These are phyloP conservation scores for Penstemon davidsonii DNA, from an alignment of 257 asterid genomes.

Conservation along the genomic window DNA sequence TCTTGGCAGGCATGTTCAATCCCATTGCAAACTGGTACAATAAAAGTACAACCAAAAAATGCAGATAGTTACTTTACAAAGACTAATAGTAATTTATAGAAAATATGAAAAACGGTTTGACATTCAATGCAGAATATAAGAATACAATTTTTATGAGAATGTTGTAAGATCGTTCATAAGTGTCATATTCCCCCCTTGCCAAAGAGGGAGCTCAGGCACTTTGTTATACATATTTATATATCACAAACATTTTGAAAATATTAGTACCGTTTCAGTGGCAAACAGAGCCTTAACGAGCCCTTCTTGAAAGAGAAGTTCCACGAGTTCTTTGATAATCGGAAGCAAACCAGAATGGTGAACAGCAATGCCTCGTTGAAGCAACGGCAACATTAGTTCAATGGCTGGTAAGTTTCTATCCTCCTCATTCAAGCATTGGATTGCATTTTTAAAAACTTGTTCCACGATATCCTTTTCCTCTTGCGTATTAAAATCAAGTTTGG, in stretches of 20 bases:
- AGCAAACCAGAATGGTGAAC: slow-evolving; percentile 99
- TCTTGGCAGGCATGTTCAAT: slow-evolving; percentile 99
- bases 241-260: slow-evolving; percentile 7
- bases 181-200: neutral
- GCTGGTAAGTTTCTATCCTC: slow-evolving; percentile 98
- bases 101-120: neutral
- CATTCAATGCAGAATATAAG: slow-evolving; percentile 10
- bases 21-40: slow-evolving; percentile 90
- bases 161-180: slow-evolving; percentile 8
- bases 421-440: slow-evolving; percentile 78
- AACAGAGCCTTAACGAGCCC: slow-evolving; percentile 97
- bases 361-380: slow-evolving; percentile 96
- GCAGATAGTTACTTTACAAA: neutral
- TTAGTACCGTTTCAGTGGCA: slow-evolving; percentile 94
- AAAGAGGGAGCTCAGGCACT: slow-evolving; percentile 7
- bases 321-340: slow-evolving; percentile 93
- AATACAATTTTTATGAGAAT: neutral
- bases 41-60: slow-evolving; percentile 26
- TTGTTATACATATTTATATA: slow-evolving; percentile 7
- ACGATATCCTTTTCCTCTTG: slow-evolving; percentile 83
- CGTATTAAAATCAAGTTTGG: slow-evolving; percentile 89
- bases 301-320: slow-evolving; percentile 97
- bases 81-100: neutral
- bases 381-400: slow-evolving; percentile 86
- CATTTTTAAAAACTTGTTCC: slow-evolving; percentile 83